Conservation (phyloP, 1,284 basidiomycete species). For the Calocybe gambosa region DNA sequence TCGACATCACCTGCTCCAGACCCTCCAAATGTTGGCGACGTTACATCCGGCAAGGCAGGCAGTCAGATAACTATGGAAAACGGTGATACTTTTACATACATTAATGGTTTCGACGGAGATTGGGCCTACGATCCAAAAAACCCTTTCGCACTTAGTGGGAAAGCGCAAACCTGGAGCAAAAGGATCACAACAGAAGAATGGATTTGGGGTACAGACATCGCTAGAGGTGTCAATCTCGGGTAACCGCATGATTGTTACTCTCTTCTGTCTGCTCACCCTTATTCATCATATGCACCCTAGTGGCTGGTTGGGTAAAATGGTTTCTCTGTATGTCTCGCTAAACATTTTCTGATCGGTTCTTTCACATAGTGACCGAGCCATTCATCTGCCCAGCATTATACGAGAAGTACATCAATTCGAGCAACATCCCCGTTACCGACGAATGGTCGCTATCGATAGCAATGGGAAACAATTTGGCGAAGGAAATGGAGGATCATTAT, state of each 20-base stretch:
- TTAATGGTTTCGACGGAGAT: constrained; percentile 59
- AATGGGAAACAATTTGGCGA: constrained; percentile 51
- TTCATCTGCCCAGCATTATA: constrained; percentile 71
- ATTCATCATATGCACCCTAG: constrained; percentile 16
- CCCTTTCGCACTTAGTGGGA: constrained; percentile 69
- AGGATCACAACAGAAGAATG: constrained; percentile 47
- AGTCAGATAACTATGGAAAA: constrained; percentile 59
- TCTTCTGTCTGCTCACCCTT: constrained; percentile 1
- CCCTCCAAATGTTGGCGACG: neutral
- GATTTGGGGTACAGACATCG: constrained; percentile 36
- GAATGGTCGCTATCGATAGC: constrained; percentile 75
- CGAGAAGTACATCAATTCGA: constrained; percentile 63
- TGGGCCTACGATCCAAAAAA: constrained; percentile 59
- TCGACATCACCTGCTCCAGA: neutral
- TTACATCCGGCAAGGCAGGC: constrained; percentile 43
- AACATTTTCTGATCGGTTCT: constrained; percentile 28
- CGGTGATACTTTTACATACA: constrained; percentile 64
- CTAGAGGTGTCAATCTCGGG: constrained; percentile 41
- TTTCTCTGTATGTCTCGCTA: neutral
- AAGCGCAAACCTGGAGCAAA: constrained; percentile 66
- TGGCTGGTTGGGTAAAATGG: constrained; percentile 34
- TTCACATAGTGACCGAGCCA: constrained; percentile 30
- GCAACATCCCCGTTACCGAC: constrained; percentile 60
- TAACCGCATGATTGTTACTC: constrained; percentile 15
- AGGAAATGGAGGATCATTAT: constrained; percentile 77